Evolutionary conservation across 768 basidiomycete species (phyloP), one percentile per base, ranked within the genome.

Genomic region (Aureoboletus auriporus): DNA sequence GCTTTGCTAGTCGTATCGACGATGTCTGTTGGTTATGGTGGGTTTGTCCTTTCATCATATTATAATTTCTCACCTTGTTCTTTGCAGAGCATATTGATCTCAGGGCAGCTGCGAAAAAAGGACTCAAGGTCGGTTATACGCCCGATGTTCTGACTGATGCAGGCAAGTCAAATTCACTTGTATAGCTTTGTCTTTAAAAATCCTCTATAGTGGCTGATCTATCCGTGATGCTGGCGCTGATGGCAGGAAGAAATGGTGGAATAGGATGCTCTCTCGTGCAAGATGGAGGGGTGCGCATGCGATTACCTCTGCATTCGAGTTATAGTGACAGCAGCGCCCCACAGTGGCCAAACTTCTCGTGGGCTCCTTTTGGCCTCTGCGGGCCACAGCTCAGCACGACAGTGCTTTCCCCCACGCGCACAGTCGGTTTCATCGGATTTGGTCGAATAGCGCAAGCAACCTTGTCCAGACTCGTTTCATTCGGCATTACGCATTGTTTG

Each of bases 141-240:
- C 96, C 95, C 0, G 92, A 94, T 47, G 87, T 97, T 6, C 76
- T 99, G 13, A 94, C 88, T 5, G 91, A 93, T 59, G 92, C 95
- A 55, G 92, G 92, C 83, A 59, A 44, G 68, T 54, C 23, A 14
- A 5, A 1, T 43, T 13, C 27, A 16, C 28, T 5, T 44, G 30
- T 44, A 5, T 10, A 38, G 6, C 11, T 38, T 40, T 28, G 27
- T 29, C 26, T 28, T 34, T 44, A 2, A 43, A 39, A 33, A n/a
- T 28, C n/a, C n/a, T 33, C n/a, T 53, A 4, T 45, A 93, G 94
- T 96, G 17, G 94, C 96, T 14, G 96, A 99, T 64, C 65, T 90
- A 8, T 80, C 84, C 0, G 77, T 95, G 35, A 92, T 97, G 89
- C 79, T 99, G 11, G 85, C 84, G 0, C 75, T 99, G 26, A 97